Percentiles rank a stretch among this genome's conserved stretches.
phyloP scores from a whole-genome alignment of 768 basidiomycete species.

The Psilocybe sp. region DNA sequence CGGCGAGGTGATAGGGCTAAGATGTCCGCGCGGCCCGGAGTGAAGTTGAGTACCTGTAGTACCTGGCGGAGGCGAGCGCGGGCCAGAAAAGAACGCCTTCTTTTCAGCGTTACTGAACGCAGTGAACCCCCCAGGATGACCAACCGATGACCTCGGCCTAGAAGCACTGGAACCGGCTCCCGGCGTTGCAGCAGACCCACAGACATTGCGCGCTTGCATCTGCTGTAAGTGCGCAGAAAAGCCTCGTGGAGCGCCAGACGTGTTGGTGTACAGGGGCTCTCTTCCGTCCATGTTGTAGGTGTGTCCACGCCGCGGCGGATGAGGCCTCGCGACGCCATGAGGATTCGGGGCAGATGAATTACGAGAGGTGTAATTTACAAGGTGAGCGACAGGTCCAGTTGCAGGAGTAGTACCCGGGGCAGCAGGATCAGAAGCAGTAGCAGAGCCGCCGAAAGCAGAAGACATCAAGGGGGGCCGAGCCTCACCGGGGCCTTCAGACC shows the following conservation, averaged over 20 bases:
- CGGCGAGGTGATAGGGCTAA: conserved; percentile 7
- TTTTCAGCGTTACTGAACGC: conserved; percentile 16
- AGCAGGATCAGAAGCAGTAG: conserved; percentile 1
- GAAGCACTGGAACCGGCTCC: neutral
- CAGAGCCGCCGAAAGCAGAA: conserved; percentile 8
- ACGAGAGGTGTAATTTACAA: conserved; percentile 10
- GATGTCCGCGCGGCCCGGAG: neutral
- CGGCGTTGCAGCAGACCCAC: conserved; percentile 9
- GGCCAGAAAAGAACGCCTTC: conserved; percentile 10
- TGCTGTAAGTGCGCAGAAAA: conserved; percentile 24
- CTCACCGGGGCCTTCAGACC: conserved; percentile 11
- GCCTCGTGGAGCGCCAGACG: conserved; percentile 12
- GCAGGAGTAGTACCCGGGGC: neutral
- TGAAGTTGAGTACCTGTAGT: neutral
- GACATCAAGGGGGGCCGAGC: neutral
- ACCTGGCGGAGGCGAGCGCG: conserved; percentile 5
- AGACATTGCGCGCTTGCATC: conserved; percentile 15
- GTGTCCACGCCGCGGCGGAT: conserved; percentile 34
- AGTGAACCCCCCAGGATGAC: neutral
- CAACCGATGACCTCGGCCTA: conserved; percentile 9
- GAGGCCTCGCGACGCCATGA: conserved; percentile 26
- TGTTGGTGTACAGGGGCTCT: conserved; percentile 4
- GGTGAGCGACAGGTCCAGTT: neutral
- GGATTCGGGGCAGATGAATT: conserved; percentile 20
- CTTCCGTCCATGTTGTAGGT: conserved; percentile 22